Conservation (phyloP, 345 rosid species). For the Chamaenerion angustifolium region DNA sequence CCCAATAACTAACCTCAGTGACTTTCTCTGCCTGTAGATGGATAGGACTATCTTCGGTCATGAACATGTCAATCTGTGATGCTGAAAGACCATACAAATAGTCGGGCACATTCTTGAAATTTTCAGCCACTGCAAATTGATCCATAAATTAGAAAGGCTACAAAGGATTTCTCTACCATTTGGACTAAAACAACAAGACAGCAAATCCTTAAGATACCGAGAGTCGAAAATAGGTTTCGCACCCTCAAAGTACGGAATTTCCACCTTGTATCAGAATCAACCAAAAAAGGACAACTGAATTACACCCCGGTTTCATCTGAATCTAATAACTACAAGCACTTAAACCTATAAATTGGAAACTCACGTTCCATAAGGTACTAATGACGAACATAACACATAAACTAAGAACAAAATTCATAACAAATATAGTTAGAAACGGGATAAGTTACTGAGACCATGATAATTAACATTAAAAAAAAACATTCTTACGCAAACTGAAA, state of each 20-base stretch:
- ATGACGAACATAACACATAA: no score
- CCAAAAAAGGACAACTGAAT: neutral
- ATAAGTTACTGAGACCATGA: neutral
- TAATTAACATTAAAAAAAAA: neutral
- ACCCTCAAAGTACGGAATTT: neutral
- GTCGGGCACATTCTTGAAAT: conserved; percentile 65
- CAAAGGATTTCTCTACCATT: neutral
- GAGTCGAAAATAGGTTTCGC: neutral
- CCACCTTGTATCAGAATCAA: neutral
- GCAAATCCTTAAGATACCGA: neutral
- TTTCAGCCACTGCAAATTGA: conserved; percentile 59
- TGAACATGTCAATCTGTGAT: conserved; percentile 83
- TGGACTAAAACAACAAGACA: neutral
- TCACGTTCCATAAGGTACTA: no score
- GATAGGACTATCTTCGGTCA: conserved; percentile 67
- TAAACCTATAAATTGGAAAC: no score
- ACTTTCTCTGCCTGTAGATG: conserved; percentile 51
- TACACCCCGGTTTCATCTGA: no score
- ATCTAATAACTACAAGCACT: no score
- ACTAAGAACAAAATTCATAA: no score
- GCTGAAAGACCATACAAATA: conserved; percentile 71
- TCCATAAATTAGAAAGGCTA: conserved; percentile 1
- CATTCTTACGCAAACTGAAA: neutral
- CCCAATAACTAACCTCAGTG: conserved; percentile 42
- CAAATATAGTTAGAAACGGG: no score